phyloP scores from a whole-genome alignment of 768 basidiomycete species.

The Bullera alba region DNA sequence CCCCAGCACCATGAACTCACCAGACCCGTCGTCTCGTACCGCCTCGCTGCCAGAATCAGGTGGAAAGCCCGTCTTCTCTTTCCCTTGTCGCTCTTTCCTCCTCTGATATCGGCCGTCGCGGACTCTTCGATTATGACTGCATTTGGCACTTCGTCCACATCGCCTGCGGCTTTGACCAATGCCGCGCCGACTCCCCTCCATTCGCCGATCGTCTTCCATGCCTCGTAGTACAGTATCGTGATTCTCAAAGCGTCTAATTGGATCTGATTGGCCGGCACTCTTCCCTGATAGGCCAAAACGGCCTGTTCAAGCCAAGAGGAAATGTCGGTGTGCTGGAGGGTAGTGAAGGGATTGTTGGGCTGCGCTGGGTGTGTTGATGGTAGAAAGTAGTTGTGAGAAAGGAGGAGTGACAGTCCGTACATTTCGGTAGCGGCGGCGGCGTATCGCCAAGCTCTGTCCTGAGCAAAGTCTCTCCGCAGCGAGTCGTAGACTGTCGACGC shows the following conservation, averaged over 20 bases:
- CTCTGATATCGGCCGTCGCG: conserved; percentile 41
- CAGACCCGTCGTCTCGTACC: conserved; percentile 49
- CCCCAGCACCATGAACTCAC: conserved; percentile 29
- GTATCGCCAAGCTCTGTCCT: conserved; percentile 46
- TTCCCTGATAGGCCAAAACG: conserved; percentile 25
- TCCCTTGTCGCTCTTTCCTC: conserved; percentile 28
- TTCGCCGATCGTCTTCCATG: conserved; percentile 39
- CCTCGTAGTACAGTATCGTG: conserved; percentile 45
- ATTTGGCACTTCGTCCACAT: conserved; percentile 47
- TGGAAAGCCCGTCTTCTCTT: conserved; percentile 42
- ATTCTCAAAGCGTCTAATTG: conserved; percentile 43
- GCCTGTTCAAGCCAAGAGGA: conserved; percentile 45
- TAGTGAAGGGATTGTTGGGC: conserved; percentile 22
- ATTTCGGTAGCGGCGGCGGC: conserved; percentile 71
- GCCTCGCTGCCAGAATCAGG: conserved; percentile 45
- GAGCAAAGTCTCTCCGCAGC: conserved; percentile 62
- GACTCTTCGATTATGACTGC: conserved; percentile 50
- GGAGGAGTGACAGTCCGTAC: conserved; percentile 50
- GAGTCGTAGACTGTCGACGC: conserved; percentile 79
- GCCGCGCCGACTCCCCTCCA: conserved; percentile 31
- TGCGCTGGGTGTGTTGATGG: conserved; percentile 27
- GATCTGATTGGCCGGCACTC: conserved; percentile 22
- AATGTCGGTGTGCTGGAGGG: conserved; percentile 36
- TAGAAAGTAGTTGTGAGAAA: conserved; percentile 44
- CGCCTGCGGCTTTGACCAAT: conserved; percentile 43